Conservation (phyloP, 2,329 filamentous ascomycete genomes). For the Fusarium irregulare region DNA sequence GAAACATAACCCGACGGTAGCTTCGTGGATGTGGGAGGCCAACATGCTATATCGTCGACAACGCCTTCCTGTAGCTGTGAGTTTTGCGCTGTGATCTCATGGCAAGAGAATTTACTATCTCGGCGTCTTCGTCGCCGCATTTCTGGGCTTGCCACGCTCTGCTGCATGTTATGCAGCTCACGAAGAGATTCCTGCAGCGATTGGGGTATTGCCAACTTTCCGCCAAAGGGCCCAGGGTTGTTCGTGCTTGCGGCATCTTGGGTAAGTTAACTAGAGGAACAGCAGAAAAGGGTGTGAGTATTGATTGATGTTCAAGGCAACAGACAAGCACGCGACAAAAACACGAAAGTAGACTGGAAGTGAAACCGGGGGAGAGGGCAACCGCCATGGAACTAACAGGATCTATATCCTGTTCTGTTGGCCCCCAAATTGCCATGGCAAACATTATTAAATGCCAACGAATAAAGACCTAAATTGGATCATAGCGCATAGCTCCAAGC, state of each 20-base stretch:
- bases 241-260: neutral
- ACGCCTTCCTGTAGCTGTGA: neutral
- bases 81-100: rapidly evolving
- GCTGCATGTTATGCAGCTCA: neutral
- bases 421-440: neutral
- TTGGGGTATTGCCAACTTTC: neutral
- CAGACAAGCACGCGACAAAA: too few relatives aligned
- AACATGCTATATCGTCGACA: neutral
- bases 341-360: too few relatives aligned
- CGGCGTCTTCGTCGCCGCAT: neutral
- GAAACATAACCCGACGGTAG: rapidly evolving
- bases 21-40: neutral
- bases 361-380: too few relatives aligned
- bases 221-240: neutral
- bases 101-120: neutral
- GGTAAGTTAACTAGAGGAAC: too few relatives aligned
- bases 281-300: too few relatives aligned
- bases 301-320: too few relatives aligned
- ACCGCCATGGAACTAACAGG: too few relatives aligned
- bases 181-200: neutral
- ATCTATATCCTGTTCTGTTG: too few relatives aligned
- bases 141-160: neutral
- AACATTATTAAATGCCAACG: too few relatives aligned
- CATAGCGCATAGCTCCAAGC: too few relatives aligned
- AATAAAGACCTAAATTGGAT: neutral